These are phyloP conservation scores for Apophysomyces variabilis DNA, from an alignment of 371 early-diverging fungal species.

Conservation along the genomic window DNA sequence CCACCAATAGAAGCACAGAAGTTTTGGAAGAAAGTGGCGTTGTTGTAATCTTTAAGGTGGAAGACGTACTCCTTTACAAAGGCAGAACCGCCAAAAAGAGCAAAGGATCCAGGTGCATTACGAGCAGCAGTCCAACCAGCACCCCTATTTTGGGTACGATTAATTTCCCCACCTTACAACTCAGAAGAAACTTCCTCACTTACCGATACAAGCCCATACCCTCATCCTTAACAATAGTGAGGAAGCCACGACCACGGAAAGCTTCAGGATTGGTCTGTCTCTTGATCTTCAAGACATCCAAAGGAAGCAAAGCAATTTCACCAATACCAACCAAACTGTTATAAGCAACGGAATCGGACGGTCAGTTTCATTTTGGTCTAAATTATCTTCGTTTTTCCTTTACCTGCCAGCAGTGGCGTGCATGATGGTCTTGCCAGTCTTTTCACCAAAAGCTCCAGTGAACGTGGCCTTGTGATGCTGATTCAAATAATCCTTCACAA, in stretches of 20 bases:
- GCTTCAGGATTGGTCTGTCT: constrained; percentile 93
- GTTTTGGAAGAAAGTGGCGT: constrained; percentile 98
- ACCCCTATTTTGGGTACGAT: constrained; percentile 58
- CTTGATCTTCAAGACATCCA: constrained; percentile 98
- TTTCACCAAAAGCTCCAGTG: constrained; percentile 84
- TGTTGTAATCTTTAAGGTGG: constrained; percentile 83
- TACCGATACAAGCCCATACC: constrained; percentile 92
- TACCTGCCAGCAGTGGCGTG: constrained; percentile 95
- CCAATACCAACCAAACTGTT: constrained; percentile 92
- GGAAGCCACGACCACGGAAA: constrained; percentile 84
- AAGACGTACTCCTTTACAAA: constrained; percentile 94
- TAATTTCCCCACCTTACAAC: not conserved
- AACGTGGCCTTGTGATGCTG: constrained; percentile 80
- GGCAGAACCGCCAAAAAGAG: constrained; percentile 95
- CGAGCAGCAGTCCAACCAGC: constrained; percentile 98
- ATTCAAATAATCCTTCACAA: constrained; percentile 91
- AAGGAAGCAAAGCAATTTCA: constrained; percentile 93
- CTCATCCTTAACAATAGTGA: constrained; percentile 86
- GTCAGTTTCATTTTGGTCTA: not conserved
- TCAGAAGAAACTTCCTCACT: constrained; percentile 8
- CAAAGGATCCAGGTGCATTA: constrained; percentile 98
- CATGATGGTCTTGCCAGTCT: constrained; percentile 94
- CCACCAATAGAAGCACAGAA: constrained; percentile 96
- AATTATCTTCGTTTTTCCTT: not conserved
- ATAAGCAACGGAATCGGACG: not conserved